These are phyloP conservation scores for Metschnikowia borealis DNA, from an alignment of 805 yeast species.

Conservation along the genomic window DNA sequence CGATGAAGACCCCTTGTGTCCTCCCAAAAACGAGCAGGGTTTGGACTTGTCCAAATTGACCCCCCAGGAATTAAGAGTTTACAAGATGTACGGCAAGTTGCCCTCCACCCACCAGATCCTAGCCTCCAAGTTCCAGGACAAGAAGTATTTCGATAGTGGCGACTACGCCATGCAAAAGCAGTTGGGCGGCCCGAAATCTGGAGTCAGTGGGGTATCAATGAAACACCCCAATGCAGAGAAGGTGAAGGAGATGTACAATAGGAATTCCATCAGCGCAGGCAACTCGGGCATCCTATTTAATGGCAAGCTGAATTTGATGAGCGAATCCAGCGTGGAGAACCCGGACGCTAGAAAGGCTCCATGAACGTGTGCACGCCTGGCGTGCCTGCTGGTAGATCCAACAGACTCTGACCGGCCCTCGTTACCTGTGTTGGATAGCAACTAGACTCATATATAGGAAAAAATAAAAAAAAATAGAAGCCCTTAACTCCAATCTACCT, in stretches of 20 bases:
- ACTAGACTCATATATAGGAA: not conserved
- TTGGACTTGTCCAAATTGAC: conserved; percentile 55
- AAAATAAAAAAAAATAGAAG: not conserved
- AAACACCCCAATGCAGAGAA: conserved; percentile 54
- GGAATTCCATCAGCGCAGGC: conserved; percentile 53
- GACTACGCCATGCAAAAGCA: conserved; percentile 80
- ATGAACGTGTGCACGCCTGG: not conserved
- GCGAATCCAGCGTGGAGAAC: conserved; percentile 40
- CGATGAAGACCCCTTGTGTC: conserved; percentile 48
- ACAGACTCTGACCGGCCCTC: not conserved
- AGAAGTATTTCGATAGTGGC: conserved; percentile 91
- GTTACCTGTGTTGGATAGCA: not conserved
- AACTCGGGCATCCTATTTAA: conserved; percentile 41
- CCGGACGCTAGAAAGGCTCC: not conserved
- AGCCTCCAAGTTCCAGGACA: conserved; percentile 72
- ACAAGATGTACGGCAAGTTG: conserved; percentile 77
- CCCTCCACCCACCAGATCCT: conserved; percentile 79
- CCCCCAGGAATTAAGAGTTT: conserved; percentile 77
- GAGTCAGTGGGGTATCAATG: conserved; percentile 37
- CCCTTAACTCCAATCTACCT: no score
- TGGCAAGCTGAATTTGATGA: conserved; percentile 53
- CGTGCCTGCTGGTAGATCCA: not conserved
- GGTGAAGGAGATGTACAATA: conserved; percentile 53
- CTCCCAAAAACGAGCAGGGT: conserved; percentile 41
- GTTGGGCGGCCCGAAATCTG: conserved; percentile 28